A percentile compares a stretch with the other conserved stretches of the same genome.
phyloP scores from a whole-genome alignment of 2,329 filamentous ascomycete genomes.

The Diplodia corticola region DNA sequence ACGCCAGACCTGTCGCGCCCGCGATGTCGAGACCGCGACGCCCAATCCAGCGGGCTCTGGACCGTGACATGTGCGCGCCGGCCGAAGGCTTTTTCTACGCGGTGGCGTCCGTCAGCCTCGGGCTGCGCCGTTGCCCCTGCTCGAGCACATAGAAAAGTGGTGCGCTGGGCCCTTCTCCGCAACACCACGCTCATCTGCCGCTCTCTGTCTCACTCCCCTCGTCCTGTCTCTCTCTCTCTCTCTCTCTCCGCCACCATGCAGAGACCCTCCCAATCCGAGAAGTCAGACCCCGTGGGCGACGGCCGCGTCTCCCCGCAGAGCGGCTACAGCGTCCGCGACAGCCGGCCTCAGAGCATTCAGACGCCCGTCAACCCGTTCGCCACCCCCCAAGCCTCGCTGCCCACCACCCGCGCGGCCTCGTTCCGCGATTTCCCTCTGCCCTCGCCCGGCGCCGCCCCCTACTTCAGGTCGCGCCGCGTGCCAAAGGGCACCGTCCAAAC shows the following conservation, averaged over 20 bases:
- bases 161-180: neutral
- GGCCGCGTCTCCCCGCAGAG: neutral
- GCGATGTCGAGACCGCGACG: neutral
- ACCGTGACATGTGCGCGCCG: neutral
- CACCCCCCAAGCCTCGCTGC: neutral
- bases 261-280: slow-evolving; percentile 3
- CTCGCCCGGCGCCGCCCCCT: slow-evolving; percentile 2
- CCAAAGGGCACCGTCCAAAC: slow-evolving; percentile 19
- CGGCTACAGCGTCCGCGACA: neutral
- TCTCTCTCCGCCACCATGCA: slow-evolving; percentile 12
- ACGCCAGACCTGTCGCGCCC: neutral
- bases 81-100: neutral
- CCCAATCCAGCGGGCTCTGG: neutral
- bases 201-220: neutral
- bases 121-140: neutral
- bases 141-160: slow-evolving; percentile 7
- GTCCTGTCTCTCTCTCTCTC: neutral
- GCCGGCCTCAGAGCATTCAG: neutral
- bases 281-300: neutral
- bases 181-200: neutral
- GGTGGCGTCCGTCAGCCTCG: neutral
- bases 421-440: neutral
- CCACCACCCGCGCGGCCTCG: neutral
- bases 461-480: neutral
- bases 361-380: slow-evolving; percentile 6